Conservation (phyloP, 2,329 filamentous ascomycete species). For the Claviceps sp. region DNA sequence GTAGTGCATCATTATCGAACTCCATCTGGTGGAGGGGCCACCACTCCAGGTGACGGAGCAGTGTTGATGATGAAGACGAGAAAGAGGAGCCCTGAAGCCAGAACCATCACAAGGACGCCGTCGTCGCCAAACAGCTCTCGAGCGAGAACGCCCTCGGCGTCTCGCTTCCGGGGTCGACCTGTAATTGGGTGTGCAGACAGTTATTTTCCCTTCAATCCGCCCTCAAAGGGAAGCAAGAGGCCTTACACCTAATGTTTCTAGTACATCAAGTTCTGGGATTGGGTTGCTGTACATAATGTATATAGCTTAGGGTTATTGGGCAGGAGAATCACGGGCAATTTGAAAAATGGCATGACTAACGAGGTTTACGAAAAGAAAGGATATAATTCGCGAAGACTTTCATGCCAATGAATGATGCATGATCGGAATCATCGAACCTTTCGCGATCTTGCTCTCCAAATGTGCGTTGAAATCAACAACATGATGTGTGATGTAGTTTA, state of each 20-base stretch:
- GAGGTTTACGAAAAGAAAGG: no score
- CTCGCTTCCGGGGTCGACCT: constrained; percentile 19
- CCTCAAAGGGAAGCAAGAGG: constrained; percentile 21
- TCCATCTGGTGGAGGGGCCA: constrained; percentile 23
- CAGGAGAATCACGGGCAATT: no score
- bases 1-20: constrained; percentile 30
- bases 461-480: no score
- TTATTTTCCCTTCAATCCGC: constrained; percentile 27
- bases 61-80: constrained; percentile 31
- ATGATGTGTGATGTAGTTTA: no score
- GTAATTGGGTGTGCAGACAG: constrained; percentile 19
- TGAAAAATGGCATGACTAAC: no score
- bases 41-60: constrained; percentile 26
- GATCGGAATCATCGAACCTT: no score
- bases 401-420: no score
- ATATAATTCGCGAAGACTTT: no score
- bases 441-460: no score
- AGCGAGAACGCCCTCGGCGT: constrained; percentile 32
- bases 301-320: not conserved
- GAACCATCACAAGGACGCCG: constrained; percentile 9
- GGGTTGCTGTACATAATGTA: not conserved
- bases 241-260: not conserved
- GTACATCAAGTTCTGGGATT: not conserved
- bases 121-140: constrained; percentile 34
- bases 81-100: constrained; percentile 21